Evolutionary conservation across 2,329 filamentous ascomycete genomes (phyloP).

Genomic region (Aspergillus chevalieri): DNA sequence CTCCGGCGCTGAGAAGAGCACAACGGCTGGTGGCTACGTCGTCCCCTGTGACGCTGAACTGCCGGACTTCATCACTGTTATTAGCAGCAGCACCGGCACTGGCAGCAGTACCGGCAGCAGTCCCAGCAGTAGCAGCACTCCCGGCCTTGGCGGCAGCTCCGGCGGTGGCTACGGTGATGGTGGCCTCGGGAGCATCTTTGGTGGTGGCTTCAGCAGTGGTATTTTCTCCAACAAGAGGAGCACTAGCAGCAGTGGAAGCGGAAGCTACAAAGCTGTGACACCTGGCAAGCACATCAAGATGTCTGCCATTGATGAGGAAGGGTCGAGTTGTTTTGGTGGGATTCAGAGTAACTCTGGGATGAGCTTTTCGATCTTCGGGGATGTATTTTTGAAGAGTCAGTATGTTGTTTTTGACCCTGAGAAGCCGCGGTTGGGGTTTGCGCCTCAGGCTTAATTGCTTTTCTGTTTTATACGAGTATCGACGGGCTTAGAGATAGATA

Average conservation of each 20-base stretch:
- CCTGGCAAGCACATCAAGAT: constrained; percentile 54
- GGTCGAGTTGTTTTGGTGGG: constrained; percentile 62
- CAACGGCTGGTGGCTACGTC: constrained; percentile 49
- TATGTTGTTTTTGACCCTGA: constrained; percentile 65
- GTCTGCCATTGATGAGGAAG: constrained; percentile 34
- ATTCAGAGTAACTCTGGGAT: constrained; percentile 60
- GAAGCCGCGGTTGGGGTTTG: constrained; percentile 45
- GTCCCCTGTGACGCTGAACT: constrained; percentile 47
- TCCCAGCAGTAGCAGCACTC: not conserved
- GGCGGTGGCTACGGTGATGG: too few relatives aligned
- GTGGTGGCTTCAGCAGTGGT: not conserved
- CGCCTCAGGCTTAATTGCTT: constrained; percentile 22
- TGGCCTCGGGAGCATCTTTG: not conserved
- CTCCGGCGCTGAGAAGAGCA: constrained; percentile 44
- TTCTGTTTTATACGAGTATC: not conserved
- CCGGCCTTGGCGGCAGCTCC: not conserved
- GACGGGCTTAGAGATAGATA: too few relatives aligned
- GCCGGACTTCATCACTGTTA: constrained; percentile 50
- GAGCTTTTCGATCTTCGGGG: constrained; percentile 65
- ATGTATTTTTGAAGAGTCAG: constrained; percentile 71
- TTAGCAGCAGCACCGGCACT: constrained; percentile 18
- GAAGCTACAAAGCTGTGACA: constrained; percentile 44
- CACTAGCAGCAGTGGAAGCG: constrained; percentile 8
- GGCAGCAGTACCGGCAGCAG: not conserved
- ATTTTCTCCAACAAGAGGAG: not conserved